Evolutionary conservation across 2,329 filamentous ascomycete species (phyloP).

Genomic region (Xylariaceae sp.): DNA sequence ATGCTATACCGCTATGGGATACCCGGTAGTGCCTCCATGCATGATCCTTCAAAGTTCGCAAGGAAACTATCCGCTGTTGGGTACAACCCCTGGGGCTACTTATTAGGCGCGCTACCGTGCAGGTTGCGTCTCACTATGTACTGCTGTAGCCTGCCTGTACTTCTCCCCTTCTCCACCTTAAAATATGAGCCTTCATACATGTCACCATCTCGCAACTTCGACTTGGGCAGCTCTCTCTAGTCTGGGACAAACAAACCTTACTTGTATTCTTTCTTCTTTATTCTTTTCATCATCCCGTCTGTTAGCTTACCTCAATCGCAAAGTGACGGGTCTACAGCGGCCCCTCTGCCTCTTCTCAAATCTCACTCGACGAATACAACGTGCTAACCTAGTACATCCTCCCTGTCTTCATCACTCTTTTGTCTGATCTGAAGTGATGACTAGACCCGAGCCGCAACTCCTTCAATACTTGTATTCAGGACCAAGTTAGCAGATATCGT

Average conservation of each 20-base stretch:
- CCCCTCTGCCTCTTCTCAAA: too few species aligned
- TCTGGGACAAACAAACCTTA: neutral
- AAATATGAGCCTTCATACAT: neutral
- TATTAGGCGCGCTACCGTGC: neutral
- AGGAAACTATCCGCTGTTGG: too few species aligned
- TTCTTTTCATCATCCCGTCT: neutral
- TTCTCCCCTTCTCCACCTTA: too few species aligned
- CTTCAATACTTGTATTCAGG: constrained; percentile 1
- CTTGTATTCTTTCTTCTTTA: neutral
- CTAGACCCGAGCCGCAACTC: constrained; percentile 2
- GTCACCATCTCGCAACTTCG: neutral
- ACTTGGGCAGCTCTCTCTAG: neutral
- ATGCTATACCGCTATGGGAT: too few species aligned
- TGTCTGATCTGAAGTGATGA: constrained; percentile 9
- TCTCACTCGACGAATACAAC: too few species aligned
- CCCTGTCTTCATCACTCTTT: neutral
- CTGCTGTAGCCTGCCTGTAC: too few species aligned
- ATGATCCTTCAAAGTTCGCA: too few species aligned
- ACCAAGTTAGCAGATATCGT: neutral
- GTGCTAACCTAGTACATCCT: neutral
- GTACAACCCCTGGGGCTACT: too few species aligned
- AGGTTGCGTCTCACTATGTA: neutral
- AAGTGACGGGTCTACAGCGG: too few species aligned
- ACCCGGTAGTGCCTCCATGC: too few species aligned
- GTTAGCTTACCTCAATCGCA: neutral